Evolutionary conservation across 1,139 yeast genomes (phyloP).

Genomic region (Yamadazyma dushanensis): DNA sequence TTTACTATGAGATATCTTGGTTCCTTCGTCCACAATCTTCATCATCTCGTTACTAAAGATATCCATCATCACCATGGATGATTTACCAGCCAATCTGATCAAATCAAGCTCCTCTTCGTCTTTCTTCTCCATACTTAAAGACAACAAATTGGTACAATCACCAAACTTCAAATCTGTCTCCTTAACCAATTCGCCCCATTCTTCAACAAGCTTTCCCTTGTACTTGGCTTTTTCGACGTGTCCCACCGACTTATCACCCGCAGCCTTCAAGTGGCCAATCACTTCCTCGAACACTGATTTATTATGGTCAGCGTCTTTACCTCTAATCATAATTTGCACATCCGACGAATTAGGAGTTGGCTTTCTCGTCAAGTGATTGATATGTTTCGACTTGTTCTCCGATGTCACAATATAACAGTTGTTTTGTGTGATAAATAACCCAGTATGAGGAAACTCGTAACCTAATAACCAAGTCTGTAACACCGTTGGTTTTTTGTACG

Average conservation of each 20-base stretch:
- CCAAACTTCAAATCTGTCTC: conserved; percentile 39
- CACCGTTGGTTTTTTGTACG: conserved; percentile 86
- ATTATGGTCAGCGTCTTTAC: conserved; percentile 79
- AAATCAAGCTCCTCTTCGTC: conserved; percentile 75
- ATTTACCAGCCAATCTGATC: conserved; percentile 70
- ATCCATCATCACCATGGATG: conserved; percentile 80
- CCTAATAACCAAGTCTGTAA: conserved; percentile 92
- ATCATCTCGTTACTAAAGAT: conserved; percentile 88
- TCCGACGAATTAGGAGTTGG: conserved; percentile 40
- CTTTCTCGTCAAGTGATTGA: conserved; percentile 51
- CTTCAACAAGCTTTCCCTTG: conserved; percentile 80
- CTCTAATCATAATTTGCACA: conserved; percentile 73
- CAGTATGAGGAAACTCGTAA: conserved; percentile 92
- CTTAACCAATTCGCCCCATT: conserved; percentile 61
- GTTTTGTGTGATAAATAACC: conserved; percentile 61
- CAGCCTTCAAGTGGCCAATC: conserved; percentile 46
- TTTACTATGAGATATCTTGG: conserved; percentile 69
- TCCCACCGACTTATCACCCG: conserved; percentile 57
- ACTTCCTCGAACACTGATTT: conserved; percentile 63
- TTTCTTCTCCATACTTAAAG: conserved; percentile 64
- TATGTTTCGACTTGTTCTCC: conserved; percentile 82
- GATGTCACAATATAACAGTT: conserved; percentile 73
- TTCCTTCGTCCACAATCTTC: conserved; percentile 82
- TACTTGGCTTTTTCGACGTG: conserved; percentile 69
- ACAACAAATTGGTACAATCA: conserved; percentile 59